Percentiles rank a stretch among this genome's conserved stretches.
Conservation (phyloP, 2,329 filamentous ascomycete genomes). For the Ophidiomyces ophidiicola region DNA sequence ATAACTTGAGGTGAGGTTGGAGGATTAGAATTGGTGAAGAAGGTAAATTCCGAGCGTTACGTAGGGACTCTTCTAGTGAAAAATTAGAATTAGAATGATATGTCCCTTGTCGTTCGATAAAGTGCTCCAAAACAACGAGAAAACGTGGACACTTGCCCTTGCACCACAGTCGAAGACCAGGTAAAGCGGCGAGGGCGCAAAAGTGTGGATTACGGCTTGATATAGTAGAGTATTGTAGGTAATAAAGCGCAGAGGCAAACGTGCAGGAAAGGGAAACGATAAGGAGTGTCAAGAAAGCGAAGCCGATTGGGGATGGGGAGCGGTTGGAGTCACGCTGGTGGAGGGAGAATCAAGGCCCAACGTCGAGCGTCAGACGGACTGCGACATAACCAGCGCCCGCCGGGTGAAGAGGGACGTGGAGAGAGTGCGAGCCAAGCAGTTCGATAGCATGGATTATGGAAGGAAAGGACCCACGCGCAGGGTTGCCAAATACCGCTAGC, state of each 20-base stretch:
- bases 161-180: not conserved
- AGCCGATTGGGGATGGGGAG: not conserved
- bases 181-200: not conserved
- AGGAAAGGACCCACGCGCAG: conserved; percentile 4
- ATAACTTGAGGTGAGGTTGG: too few relatives aligned
- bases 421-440: conserved; percentile 7
- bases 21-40: too few relatives aligned
- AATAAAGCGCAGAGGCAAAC: not conserved
- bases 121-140: not conserved
- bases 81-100: not conserved
- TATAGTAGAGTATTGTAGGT: not conserved
- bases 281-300: not conserved
- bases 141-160: conserved; percentile 5
- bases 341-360: conserved; percentile 3
- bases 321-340: conserved; percentile 2
- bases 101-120: not conserved
- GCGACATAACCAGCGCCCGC: not conserved
- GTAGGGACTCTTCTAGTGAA: not conserved
- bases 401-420: conserved; percentile 2
- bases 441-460: conserved; percentile 12
- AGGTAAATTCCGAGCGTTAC: too few relatives aligned
- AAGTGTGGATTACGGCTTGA: not conserved
- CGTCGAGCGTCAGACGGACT: not conserved
- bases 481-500: too few relatives aligned
- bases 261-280: not conserved